Percentiles rank a stretch among this genome's conserved stretches.
These are phyloP conservation scores for Penicillium lividum DNA, from an alignment of 495 filamentous ascomycete species.

Conservation along the genomic window DNA sequence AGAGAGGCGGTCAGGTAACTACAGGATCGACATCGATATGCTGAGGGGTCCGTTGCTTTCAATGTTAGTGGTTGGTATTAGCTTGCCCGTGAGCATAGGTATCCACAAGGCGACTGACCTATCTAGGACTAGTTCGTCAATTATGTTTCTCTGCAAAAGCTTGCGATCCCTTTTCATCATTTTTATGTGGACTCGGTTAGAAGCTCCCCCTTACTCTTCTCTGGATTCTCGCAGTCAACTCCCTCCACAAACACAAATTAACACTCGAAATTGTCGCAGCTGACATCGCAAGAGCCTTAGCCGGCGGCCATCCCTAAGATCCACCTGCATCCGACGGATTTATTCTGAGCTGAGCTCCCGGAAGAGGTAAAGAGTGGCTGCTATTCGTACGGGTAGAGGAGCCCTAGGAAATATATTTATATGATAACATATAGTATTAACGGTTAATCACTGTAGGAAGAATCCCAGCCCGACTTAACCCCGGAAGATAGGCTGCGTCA, in stretches of 20 bases:
- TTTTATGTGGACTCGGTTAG: too few relatives aligned
- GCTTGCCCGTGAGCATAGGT: too few relatives aligned
- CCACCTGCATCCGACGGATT: conserved; percentile 15
- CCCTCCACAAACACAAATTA: background rate
- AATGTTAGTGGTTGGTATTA: too few relatives aligned
- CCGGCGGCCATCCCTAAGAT: conserved; percentile 17
- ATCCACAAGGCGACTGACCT: too few relatives aligned
- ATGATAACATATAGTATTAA: background rate
- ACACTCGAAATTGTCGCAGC: conserved; percentile 9
- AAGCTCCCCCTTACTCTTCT: too few relatives aligned
- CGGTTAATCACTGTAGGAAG: conserved; percentile 13
- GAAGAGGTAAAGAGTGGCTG: conserved; percentile 19
- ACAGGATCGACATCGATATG: too few relatives aligned
- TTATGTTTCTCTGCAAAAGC: too few relatives aligned
- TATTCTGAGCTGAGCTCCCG: conserved; percentile 12
- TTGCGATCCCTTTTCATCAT: too few relatives aligned
- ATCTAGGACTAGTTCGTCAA: too few relatives aligned
- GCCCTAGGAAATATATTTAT: conserved; percentile 1
- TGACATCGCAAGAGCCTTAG: conserved; percentile 9
- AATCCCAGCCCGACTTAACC: conserved; percentile 10
- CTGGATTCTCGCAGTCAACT: too few relatives aligned
- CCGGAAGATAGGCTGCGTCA: conserved; percentile 17
- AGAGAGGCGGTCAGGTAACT: too few relatives aligned
- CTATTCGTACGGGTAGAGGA: conserved; percentile 18
- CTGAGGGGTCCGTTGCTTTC: too few relatives aligned